Evolutionary conservation across 106 monocot genomes (phyloP), one percentile per base, ranked within the genome.

Genomic region (Apostasia ramifera): DNA sequence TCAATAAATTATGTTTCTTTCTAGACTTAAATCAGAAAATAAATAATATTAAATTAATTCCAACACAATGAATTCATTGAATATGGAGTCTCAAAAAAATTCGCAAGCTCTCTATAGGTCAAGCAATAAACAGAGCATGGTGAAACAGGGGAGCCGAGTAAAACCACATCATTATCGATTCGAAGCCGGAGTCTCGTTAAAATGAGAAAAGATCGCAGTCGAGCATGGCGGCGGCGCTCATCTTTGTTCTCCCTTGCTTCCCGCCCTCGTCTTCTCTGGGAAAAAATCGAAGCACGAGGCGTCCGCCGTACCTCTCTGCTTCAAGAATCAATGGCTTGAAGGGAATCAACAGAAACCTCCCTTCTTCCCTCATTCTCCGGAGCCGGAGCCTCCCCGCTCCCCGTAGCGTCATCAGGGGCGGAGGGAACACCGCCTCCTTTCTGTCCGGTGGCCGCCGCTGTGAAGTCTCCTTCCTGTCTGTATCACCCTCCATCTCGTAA

Each of bases 341-440:
- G 9, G 73, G 65, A 39, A 66, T 46, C 40, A 73, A 37, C 42
- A 62, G 45, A 38, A 73, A 66, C 66, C 73, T 62, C 15, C 73
- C 73, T 40, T 56, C 46, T 52, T 66, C 55, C 38, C 66, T 53
- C 52, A 42, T 65, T 38, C 38, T 65, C 8, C 37, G 44, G 15
- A 73, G 53, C 6, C 53, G 50, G 38, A 73, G 52, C 12, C 72
- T 39, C 59, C 48, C 59, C 44, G 38, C 9, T 3, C 71, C 71
- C 4, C 37, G 1, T 1, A 61, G 60, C 12, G 63, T 61, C 47
- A 52, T 73, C 14, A 51, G 39, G 5, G 63, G 72, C 0, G 72
- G 72, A 7, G 72, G 72, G 46, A 63, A 63, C 8, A 14, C 50
- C 6, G 43, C 13, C 5, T 7, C 1, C 0, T 3, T 65, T 37